These are phyloP conservation scores for Chenopodium suecicum DNA, from an alignment of 148 eudicot species.

Conservation along the genomic window DNA sequence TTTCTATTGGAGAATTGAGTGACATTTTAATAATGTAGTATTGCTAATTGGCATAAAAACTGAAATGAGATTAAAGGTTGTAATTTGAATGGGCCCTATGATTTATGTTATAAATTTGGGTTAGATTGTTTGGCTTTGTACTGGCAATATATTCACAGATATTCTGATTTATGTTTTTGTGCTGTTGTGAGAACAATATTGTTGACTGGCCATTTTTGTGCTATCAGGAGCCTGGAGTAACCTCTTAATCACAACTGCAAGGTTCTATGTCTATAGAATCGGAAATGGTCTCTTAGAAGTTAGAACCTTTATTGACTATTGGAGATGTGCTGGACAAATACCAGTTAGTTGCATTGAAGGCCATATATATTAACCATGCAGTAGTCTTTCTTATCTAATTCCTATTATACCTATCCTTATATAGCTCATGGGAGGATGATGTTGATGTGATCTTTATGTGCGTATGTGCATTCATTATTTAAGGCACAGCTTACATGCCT, in stretches of 20 bases:
- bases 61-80: too few species aligned
- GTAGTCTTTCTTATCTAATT: neutral
- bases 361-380: slow-evolving; percentile 13
- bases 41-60: too few species aligned
- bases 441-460: neutral
- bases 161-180: too few species aligned
- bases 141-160: too few species aligned
- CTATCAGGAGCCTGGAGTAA: slow-evolving; percentile 55
- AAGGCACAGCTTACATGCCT: neutral
- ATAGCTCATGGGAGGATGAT: neutral
- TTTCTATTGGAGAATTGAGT: too few species aligned
- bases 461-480: neutral
- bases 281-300: slow-evolving; percentile 47
- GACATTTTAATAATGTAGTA: too few species aligned
- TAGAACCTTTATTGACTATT: slow-evolving; percentile 72
- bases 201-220: slow-evolving; percentile 17
- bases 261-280: slow-evolving; percentile 38
- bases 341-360: slow-evolving; percentile 79
- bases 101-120: too few species aligned
- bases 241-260: slow-evolving; percentile 45
- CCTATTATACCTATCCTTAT: neutral
- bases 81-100: too few species aligned
- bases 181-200: neutral
- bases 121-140: too few species aligned
- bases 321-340: slow-evolving; percentile 92